A percentile compares a stretch with the other conserved stretches of the same genome.
phyloP scores from a whole-genome alignment of 495 filamentous ascomycete genomes.

The Lasiosphaeria hispida region DNA sequence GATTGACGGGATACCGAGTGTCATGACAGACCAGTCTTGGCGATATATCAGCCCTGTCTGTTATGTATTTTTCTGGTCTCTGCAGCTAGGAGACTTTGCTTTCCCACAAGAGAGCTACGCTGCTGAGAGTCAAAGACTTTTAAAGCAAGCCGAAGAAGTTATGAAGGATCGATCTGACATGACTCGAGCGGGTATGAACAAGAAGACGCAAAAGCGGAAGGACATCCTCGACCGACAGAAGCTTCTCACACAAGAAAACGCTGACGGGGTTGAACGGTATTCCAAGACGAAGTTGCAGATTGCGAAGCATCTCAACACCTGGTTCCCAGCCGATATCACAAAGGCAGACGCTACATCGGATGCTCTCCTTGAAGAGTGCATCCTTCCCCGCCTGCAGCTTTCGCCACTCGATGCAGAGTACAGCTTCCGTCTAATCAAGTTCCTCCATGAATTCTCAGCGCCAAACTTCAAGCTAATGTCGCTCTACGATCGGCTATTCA shows the following conservation, averaged over 20 bases:
- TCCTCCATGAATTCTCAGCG: slow-evolving; percentile 76
- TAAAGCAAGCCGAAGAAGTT: slow-evolving; percentile 58
- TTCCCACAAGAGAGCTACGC: slow-evolving; percentile 72
- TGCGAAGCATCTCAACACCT: slow-evolving; percentile 71
- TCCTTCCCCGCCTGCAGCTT: slow-evolving; percentile 79
- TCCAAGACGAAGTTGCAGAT: slow-evolving; percentile 61
- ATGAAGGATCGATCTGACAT: slow-evolving; percentile 70
- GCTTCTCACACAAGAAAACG: slow-evolving; percentile 54
- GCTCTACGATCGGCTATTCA: slow-evolving; percentile 80
- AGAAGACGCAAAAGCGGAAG: slow-evolving; percentile 62
- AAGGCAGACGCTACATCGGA: slow-evolving; percentile 68
- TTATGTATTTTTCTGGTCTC: slow-evolving; percentile 91
- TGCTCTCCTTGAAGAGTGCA: slow-evolving; percentile 81
- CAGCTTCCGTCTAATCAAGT: slow-evolving; percentile 78
- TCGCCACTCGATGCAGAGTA: slow-evolving; percentile 86
- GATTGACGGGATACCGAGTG: slow-evolving; percentile 61
- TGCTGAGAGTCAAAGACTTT: slow-evolving; percentile 62
- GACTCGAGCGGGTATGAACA: slow-evolving; percentile 57
- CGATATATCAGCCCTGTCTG: slow-evolving; percentile 68
- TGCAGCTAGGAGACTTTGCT: slow-evolving; percentile 75
- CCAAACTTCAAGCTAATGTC: slow-evolving; percentile 85
- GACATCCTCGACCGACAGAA: slow-evolving; percentile 70
- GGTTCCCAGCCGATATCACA: slow-evolving; percentile 64
- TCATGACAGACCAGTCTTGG: slow-evolving; percentile 63
- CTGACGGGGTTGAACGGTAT: slow-evolving; percentile 57